Evolutionary conservation across 768 basidiomycete genomes (phyloP).

Genomic region (Termitomyces bulborhizus): DNA sequence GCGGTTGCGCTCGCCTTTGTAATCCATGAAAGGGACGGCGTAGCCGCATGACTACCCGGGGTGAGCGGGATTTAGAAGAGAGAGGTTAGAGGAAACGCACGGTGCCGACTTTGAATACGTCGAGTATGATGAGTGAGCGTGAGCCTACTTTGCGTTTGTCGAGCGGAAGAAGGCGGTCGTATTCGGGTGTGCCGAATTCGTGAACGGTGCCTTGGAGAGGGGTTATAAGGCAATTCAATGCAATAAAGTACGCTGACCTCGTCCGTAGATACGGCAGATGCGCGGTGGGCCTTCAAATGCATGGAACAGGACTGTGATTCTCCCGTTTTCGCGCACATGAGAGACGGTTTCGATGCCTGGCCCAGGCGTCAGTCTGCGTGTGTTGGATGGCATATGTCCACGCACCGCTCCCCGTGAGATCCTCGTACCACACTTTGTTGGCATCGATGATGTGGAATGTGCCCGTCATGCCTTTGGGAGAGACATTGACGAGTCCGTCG

Average conservation of each 20-base stretch:
- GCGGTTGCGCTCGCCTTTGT: slow-evolving; percentile 46
- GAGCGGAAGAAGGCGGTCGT: slow-evolving; percentile 42
- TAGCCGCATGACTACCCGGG: slow-evolving; percentile 56
- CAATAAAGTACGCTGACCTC: slow-evolving; percentile 26
- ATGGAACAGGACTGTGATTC: slow-evolving; percentile 56
- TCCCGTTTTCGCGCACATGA: slow-evolving; percentile 54
- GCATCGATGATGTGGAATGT: slow-evolving; percentile 54
- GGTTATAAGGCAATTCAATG: too few species aligned
- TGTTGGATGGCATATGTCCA: background rate
- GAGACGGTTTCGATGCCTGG: slow-evolving; percentile 36
- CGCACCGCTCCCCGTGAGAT: slow-evolving; percentile 65
- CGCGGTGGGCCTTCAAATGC: slow-evolving; percentile 57
- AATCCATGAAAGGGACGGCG: slow-evolving; percentile 55
- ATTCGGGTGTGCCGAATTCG: slow-evolving; percentile 60
- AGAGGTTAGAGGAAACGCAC: too few species aligned
- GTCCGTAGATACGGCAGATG: slow-evolving; percentile 54
- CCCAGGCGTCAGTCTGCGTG: background rate
- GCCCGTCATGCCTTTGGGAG: slow-evolving; percentile 56
- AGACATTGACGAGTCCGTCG: slow-evolving; percentile 61
- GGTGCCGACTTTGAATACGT: slow-evolving; percentile 51
- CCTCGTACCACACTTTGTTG: slow-evolving; percentile 66
- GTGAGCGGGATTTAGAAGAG: too few species aligned
- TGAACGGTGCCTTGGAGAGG: slow-evolving; percentile 48
- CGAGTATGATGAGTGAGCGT: slow-evolving; percentile 52
- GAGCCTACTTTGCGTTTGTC: slow-evolving; percentile 47